phyloP scores from a whole-genome alignment of 306 rosid species.

The Cucurbita pepo region DNA sequence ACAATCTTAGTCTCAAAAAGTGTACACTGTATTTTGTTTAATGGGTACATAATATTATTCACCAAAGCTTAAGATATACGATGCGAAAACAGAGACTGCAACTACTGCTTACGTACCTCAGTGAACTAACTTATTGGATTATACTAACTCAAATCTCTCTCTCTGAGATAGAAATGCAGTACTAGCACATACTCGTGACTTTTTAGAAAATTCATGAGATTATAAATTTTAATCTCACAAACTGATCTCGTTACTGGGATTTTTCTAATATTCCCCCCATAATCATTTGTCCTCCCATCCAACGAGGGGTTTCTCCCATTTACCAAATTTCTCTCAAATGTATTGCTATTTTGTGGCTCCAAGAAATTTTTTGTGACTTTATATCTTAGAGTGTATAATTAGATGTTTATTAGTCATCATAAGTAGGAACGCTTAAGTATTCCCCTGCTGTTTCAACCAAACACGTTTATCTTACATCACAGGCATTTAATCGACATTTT shows the following conservation, averaged over 20 bases:
- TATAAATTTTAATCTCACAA: background rate
- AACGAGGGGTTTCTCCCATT: background rate
- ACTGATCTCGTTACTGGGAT: background rate
- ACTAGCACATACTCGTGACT: background rate
- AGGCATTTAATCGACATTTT: background rate
- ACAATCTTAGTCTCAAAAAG: conserved; percentile 9
- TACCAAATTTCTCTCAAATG: background rate
- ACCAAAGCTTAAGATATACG: background rate
- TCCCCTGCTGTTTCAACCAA: background rate
- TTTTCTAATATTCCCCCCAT: background rate
- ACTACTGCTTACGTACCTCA: background rate
- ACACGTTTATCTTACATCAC: background rate
- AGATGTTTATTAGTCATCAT: background rate
- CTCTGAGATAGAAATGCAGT: background rate
- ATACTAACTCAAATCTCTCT: background rate
- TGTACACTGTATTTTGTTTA: background rate
- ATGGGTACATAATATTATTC: background rate
- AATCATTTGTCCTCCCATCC: background rate
- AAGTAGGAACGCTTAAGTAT: background rate
- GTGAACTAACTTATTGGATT: background rate
- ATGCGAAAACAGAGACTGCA: background rate
- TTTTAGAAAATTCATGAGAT: background rate
- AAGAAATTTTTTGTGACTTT: background rate
- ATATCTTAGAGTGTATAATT: background rate
- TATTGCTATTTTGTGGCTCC: background rate